Conservation (phyloP, 78 protist species). For the Andalucia godoyi region DNA sequence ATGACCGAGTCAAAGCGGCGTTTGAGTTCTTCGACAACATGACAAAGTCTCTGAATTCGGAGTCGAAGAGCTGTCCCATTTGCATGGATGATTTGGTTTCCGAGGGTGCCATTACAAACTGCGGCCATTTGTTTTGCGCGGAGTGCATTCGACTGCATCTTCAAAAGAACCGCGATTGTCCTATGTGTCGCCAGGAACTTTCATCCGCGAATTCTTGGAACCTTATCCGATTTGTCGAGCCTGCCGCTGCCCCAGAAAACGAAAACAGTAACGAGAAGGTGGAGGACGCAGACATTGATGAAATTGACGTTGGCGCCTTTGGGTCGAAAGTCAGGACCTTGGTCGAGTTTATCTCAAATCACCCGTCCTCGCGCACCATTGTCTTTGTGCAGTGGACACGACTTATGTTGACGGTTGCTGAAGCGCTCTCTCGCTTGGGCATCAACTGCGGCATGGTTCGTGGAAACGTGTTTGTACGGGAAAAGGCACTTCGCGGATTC, state of each 20-base stretch:
- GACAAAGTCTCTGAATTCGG: too few species aligned
- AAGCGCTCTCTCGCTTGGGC: not conserved
- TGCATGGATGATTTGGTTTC: not conserved
- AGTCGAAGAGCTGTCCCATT: not conserved
- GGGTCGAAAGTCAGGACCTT: not conserved
- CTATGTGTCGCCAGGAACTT: too few species aligned
- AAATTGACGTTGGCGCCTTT: not conserved
- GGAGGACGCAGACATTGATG: not conserved
- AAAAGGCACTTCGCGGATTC: not conserved
- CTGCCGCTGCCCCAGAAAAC: not conserved
- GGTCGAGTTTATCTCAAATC: too few species aligned
- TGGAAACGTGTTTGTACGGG: not conserved
- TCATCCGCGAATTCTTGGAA: not conserved
- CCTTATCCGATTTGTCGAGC: not conserved
- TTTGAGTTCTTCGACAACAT: too few species aligned
- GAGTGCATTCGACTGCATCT: too few species aligned
- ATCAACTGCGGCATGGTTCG: not conserved
- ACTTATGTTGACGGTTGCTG: not conserved
- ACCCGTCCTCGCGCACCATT: too few species aligned
- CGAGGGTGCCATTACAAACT: not conserved
- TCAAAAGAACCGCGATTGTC: too few species aligned
- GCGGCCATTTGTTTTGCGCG: constrained; percentile 1
- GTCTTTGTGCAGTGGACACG: too few species aligned
- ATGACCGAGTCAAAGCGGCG: too few species aligned
- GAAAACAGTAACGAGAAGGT: not conserved